phyloP scores from a whole-genome alignment of 2,329 filamentous ascomycete genomes.

The Cercospora sojina region DNA sequence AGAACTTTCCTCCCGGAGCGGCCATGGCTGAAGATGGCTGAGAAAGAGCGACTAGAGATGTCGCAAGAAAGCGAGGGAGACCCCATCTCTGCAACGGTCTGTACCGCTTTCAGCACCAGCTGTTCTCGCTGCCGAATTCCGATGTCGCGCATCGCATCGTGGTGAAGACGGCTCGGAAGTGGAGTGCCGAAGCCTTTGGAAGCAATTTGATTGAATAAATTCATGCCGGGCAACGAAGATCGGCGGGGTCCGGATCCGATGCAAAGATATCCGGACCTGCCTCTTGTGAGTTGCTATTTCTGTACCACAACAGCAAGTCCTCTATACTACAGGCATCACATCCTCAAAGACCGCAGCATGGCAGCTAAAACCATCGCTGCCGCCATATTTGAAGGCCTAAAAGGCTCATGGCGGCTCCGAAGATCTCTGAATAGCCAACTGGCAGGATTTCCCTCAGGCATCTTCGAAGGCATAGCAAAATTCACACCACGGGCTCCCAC shows the following conservation, averaged over 20 bases:
- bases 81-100: background rate
- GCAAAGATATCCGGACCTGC: background rate
- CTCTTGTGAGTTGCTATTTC: background rate
- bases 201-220: background rate
- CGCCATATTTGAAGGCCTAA: constrained; percentile 36
- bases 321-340: background rate
- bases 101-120: background rate
- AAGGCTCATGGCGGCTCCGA: constrained; percentile 38
- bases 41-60: background rate
- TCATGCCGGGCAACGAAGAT: background rate
- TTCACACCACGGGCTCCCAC: constrained; percentile 36
- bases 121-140: background rate
- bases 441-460: constrained; percentile 39
- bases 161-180: constrained; percentile 2
- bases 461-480: constrained; percentile 39
- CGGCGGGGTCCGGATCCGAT: background rate
- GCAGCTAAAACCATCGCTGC: constrained; percentile 14
- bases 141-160: background rate
- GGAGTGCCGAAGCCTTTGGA: background rate
- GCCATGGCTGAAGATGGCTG: constrained; percentile 19
- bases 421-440: constrained; percentile 36
- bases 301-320: background rate
- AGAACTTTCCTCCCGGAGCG: constrained; percentile 38
- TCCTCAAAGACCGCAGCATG: background rate
- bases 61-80: no score